Percentiles rank a stretch among this genome's conserved stretches.
Evolutionary conservation across 2,329 filamentous ascomycete genomes (phyloP).

Genomic region (Pestalotiopsis sp.): DNA sequence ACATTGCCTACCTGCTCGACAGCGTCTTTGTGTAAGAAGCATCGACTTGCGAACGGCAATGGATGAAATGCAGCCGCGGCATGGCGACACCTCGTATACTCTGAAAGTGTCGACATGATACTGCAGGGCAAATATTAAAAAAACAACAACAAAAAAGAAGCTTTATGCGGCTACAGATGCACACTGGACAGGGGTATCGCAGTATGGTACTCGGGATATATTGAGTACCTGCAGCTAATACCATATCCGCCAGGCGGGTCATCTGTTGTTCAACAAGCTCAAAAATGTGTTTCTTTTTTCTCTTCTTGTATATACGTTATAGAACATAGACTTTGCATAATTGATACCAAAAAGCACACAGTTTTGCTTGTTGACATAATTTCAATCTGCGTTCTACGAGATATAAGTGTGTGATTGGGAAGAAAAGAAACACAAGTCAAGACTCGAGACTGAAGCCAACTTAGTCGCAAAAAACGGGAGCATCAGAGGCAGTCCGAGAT

Average conservation of each 20-base stretch:
- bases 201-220: neutral
- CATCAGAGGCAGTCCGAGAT: too few species aligned
- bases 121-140: neutral
- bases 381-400: neutral
- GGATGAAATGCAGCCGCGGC: neutral
- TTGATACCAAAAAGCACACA: neutral
- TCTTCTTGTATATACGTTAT: neutral
- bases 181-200: neutral
- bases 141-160: neutral
- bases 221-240: neutral
- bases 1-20: slow-evolving; percentile 40
- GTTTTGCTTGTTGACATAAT: neutral
- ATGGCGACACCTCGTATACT: neutral
- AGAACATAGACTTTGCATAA: neutral
- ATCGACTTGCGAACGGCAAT: neutral
- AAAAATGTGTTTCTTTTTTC: neutral
- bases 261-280: neutral
- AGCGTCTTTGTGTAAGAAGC: slow-evolving; percentile 9
- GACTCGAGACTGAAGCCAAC: too few species aligned
- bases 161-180: neutral
- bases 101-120: neutral
- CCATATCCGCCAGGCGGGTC: neutral
- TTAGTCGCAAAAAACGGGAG: too few species aligned
- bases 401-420: neutral
- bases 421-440: neutral